Evolutionary conservation across 2,329 filamentous ascomycete genomes (phyloP).

Genomic region (Hypoxylon sp.): DNA sequence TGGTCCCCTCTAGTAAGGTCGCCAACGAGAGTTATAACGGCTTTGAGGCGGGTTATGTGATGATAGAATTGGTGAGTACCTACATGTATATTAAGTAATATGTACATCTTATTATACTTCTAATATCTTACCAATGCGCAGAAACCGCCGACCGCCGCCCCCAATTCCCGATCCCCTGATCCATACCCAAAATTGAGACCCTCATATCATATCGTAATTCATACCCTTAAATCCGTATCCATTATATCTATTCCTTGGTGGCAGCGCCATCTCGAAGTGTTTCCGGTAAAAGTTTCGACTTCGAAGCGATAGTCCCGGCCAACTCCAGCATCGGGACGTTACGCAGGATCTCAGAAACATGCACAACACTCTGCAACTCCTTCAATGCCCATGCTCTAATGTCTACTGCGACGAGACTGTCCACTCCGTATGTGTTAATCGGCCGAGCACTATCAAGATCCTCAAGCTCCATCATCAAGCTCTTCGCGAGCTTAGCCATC

Average conservation of each 20-base stretch:
- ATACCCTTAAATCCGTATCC: not conserved
- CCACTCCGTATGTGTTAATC: conserved; percentile 51
- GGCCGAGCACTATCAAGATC: conserved; percentile 50
- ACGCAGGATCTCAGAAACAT: conserved; percentile 50
- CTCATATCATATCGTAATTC: conserved; percentile 13
- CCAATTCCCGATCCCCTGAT: not conserved
- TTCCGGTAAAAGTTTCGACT: conserved; percentile 49
- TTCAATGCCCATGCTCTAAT: conserved; percentile 51
- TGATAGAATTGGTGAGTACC: conserved; percentile 4
- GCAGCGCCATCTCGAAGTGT: conserved; percentile 37
- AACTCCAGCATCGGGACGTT: conserved; percentile 50
- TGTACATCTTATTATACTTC: not conserved
- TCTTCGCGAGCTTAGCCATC: conserved; percentile 51
- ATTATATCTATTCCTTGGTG: conserved; percentile 14
- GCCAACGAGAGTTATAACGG: not conserved
- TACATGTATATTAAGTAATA: conserved; percentile 3
- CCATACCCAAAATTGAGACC: not conserved
- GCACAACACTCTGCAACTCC: conserved; percentile 49
- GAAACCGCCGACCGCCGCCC: not conserved
- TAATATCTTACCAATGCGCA: conserved; percentile 3
- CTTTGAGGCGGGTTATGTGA: not conserved
- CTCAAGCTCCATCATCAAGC: conserved; percentile 53
- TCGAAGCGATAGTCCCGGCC: conserved; percentile 48
- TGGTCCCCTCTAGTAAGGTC: not conserved
- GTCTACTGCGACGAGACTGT: conserved; percentile 51